phyloP scores from a whole-genome alignment of 2,329 filamentous ascomycete genomes.

The Trichoderma arundinaceum region DNA sequence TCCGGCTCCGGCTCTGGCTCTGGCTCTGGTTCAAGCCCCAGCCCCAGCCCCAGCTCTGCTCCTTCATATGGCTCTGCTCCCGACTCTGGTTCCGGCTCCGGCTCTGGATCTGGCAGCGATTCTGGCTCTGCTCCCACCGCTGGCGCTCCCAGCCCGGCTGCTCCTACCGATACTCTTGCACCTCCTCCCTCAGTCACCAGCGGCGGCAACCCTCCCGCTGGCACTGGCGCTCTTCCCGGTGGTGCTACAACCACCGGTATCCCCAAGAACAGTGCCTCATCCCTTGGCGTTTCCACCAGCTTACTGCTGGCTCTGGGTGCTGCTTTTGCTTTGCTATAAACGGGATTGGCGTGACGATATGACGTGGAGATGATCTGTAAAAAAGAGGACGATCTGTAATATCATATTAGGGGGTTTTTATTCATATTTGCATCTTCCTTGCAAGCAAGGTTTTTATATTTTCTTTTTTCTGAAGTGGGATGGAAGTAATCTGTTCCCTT shows the following conservation, averaged over 20 bases:
- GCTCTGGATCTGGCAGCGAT: not conserved
- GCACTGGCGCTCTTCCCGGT: slow-evolving; percentile 34
- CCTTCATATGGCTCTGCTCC: not conserved
- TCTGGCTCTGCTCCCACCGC: slow-evolving; percentile 33
- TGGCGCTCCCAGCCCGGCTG: slow-evolving; percentile 28
- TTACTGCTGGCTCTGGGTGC: slow-evolving; percentile 52
- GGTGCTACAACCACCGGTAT: slow-evolving; percentile 34
- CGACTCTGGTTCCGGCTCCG: not conserved
- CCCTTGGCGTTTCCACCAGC: slow-evolving; percentile 49
- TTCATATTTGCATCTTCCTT: slow-evolving; percentile 32
- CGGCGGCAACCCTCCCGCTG: slow-evolving; percentile 36
- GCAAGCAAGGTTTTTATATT: slow-evolving; percentile 27
- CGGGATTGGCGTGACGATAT: slow-evolving; percentile 16
- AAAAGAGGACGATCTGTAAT: slow-evolving; percentile 28
- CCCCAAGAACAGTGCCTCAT: slow-evolving; percentile 37
- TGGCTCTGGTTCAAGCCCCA: slow-evolving; percentile 1
- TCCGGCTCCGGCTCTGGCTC: slow-evolving; percentile 24
- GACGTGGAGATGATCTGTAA: slow-evolving; percentile 16
- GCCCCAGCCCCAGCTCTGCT: not conserved
- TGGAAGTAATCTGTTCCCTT: slow-evolving; percentile 15
- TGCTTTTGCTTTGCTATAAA: slow-evolving; percentile 51
- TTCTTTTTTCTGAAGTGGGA: slow-evolving; percentile 26
- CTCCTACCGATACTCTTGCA: slow-evolving; percentile 31
- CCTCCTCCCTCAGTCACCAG: slow-evolving; percentile 30
- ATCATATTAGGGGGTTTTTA: slow-evolving; percentile 22